Base-by-base conservation (phyloP, 2,329 filamentous ascomycete genomes). In the Aspergillus thermomutatus region DNA sequence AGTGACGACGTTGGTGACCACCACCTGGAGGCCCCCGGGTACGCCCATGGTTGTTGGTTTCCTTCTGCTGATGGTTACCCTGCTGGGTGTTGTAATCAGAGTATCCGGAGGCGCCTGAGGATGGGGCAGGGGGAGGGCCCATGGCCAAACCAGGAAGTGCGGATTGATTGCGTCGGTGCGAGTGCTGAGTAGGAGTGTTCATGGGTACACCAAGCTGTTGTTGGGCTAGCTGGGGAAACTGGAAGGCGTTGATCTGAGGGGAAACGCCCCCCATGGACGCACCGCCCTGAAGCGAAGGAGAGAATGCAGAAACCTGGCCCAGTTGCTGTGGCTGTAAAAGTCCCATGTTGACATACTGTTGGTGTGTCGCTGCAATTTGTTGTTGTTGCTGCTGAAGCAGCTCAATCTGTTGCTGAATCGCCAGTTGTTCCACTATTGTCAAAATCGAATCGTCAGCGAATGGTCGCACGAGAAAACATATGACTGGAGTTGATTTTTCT, bases 81-180 rank as follows among this genome's bases (percentile, higher is more conserved):
- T 85, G 65, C 74, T 77, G 85, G 80, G 87, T 80, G 65, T 88
- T 88, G 73, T 91, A 92, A 66, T 93, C 92, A 64, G 87, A 87
- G 78, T 94, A 96, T 54, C 90, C 91, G 56, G 93, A 90, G 52
- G 92, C 87, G 62, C 87, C 88, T 37, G 93, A 92, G 25, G 94
- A 95, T 19, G 94, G 96, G 60, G 94, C 94, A 56, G 94, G 93
- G 19, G 92, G 92, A 58, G 92, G 90, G 25, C 91, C 91, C 86
- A 96, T 90, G 60, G 88, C 86, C 83, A 97, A 91, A 69, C 91
- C 94, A 51, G 94, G 92, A 65, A 97, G 83, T 72, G 93, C 93
- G 73, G 94, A 97, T 79, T 97, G 93, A 82, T 97, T 97, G 80
- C 94, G 92, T 76, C 94, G 92, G 83, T 99, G 94, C 75, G 91